Percentiles rank a stretch among this genome's conserved stretches.
These are phyloP conservation scores for Rhododendron vialii DNA, from an alignment of 148 eudicot genomes.

Conservation along the genomic window DNA sequence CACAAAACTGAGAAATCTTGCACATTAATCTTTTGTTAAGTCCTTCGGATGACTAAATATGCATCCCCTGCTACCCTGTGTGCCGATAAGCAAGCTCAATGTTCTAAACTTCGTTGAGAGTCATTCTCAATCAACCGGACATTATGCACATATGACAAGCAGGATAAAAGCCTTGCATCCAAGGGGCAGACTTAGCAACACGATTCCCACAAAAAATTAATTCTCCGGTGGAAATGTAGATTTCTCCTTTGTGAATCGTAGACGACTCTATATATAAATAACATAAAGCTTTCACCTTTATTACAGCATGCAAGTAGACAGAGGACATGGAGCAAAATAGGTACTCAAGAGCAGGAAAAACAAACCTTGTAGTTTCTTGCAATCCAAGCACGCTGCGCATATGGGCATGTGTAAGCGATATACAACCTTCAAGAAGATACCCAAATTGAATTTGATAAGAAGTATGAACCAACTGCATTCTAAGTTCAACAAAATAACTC, in stretches of 20 bases:
- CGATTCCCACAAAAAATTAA: neutral
- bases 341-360: neutral
- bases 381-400: conserved; percentile 72
- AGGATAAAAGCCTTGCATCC: neutral
- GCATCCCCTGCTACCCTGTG: neutral
- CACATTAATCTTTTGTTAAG: neutral
- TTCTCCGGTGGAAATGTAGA: neutral
- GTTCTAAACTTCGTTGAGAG: neutral
- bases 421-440: conserved; percentile 42
- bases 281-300: neutral
- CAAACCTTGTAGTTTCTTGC: conserved; percentile 55
- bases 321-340: neutral
- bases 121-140: no score
- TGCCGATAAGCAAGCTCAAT: neutral
- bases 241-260: neutral
- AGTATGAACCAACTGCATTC: no score
- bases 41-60: neutral
- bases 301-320: neutral
- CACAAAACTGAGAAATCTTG: neutral
- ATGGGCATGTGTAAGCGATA: conserved; percentile 50
- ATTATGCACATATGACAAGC: neutral
- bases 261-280: neutral
- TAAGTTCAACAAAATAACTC: neutral
- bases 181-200: neutral
- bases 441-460: neutral